Conservation (phyloP, 2,329 filamentous ascomycete species). For the Venturiaceae sp. region DNA sequence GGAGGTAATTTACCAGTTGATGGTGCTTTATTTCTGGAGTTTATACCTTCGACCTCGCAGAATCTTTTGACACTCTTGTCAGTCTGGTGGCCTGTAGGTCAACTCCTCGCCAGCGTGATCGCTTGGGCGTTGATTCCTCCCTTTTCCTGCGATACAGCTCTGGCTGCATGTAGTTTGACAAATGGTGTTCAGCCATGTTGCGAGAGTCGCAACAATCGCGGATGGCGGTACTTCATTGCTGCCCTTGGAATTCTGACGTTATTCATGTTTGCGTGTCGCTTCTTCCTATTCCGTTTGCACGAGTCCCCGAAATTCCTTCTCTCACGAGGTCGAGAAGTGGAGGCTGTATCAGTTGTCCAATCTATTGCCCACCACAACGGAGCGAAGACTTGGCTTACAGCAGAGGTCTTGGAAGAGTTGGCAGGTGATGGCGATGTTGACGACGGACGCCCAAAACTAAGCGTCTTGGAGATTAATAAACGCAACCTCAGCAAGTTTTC, state of each 20-base stretch:
- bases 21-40: slow-evolving; percentile 74
- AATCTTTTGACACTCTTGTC: slow-evolving; percentile 70
- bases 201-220: slow-evolving; percentile 47
- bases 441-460: slow-evolving; percentile 27
- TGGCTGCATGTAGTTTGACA: slow-evolving; percentile 21
- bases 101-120: slow-evolving; percentile 51
- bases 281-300: slow-evolving; percentile 71
- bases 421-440: slow-evolving; percentile 33
- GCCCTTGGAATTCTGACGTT: slow-evolving; percentile 65
- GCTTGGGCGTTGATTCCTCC: slow-evolving; percentile 69
- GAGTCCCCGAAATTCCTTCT: slow-evolving; percentile 82
- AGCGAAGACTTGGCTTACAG: slow-evolving; percentile 46
- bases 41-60: slow-evolving; percentile 65
- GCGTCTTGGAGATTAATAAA: slow-evolving; percentile 40
- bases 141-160: slow-evolving; percentile 41
- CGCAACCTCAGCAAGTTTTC: slow-evolving; percentile 59
- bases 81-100: slow-evolving; percentile 79
- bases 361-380: slow-evolving; percentile 65
- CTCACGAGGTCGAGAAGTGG: slow-evolving; percentile 62
- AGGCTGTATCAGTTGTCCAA: slow-evolving; percentile 72
- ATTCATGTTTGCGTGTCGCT: slow-evolving; percentile 67
- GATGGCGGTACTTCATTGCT: slow-evolving; percentile 67
- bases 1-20: slow-evolving; percentile 68
- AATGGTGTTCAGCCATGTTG: slow-evolving; percentile 27
- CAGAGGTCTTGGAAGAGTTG: slow-evolving; percentile 51